Base-by-base conservation (phyloP, 345 rosid species). In the Populus nigra region DNA sequence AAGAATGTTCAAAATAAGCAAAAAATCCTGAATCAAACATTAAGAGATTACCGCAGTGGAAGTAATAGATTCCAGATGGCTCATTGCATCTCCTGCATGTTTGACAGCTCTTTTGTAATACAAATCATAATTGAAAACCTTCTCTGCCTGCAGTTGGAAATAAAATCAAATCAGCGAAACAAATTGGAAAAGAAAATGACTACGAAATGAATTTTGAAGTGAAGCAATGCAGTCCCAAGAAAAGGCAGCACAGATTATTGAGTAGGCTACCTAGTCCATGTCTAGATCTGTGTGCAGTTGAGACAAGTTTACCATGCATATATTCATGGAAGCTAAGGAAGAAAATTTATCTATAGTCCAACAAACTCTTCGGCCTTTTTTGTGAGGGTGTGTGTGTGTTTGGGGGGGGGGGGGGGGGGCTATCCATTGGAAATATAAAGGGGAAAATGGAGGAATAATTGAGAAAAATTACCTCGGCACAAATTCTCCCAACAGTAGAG, bases 401-500 rank as follows among this genome's bases (percentile, higher is more conserved):
- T 31, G 33, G 2, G 33, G 2, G 33, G 0, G 4, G 33, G 33
- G 0, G 23, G 20, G 22, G 15, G 29, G 4, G 7, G 2, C 1
- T 4, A 25, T 23, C 8, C 7, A 7, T 47, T 23, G 67, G 62
- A 38, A 38, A 59, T 29, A 73, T 59, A 8, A 73, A 59, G 25
- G 23, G 23, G 18, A 73, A 20, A 73, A 36, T 35, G 67, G 50
- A 41, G 55, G 17, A 23, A 69, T 69, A 41, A 16, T 69, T 2
- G 31, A 53, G 68, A 61, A 62, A 67, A 45, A 76, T 77, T 79
- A 89, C 99, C 94, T 96, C 98, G 43, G 94, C 89, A 86, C 98
- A 93, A 77, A 96, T 93, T 82, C 86, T 93, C 68, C 99, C 95
- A 1, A 93, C 97, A 59, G 76, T 91, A 12, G 94, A 86, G 76